Base-by-base conservation (phyloP, 2,329 filamentous ascomycete species). In the Venturia aucupariae region DNA sequence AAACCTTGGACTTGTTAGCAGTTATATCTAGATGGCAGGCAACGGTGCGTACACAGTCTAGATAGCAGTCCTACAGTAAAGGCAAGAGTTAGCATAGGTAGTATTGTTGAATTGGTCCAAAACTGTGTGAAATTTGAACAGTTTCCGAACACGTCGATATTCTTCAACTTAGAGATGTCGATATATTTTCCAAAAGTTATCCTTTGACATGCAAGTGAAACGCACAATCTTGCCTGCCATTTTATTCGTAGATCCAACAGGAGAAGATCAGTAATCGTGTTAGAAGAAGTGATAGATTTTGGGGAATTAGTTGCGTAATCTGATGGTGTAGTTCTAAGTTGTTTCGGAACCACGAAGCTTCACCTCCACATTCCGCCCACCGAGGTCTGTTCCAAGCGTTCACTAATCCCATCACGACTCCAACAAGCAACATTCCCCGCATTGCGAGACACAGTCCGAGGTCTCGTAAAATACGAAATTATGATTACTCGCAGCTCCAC, bases 21-120 rank as follows among this genome's bases (percentile, higher is more conserved):
- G 35, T 3, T 13, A 27, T 3, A 30, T 42, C 6, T 17, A 8
- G 10, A 10, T 10, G 35, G 15, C 5, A 42, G 17, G 27, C 6
- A 24, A 8, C 19, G 19, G 35, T n/a, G 69, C 79, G 66, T 75
- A 88, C 87, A 70, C 86, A 82, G 74, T 90, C 87, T 64, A 90
- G 67, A 70, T 88, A 90, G 66, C 81, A 82, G 67, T 87, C 51
- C 51, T 57, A 57, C 13, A 8, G 10, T 57, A 30, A n/a, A 22
- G 13, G 27, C 51, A 57, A 2, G 11, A 19, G 19, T 57, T 35
- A 57, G 51, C 19, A 8, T n/a, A 5, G 15, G 22, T n/a, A 5
- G 15, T 19, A 48, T 11, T 7, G 27, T 27, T 51, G 7, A 4
- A 8, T 22, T 2, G 17, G n/a, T 46, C 11, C 44, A 46, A 8